These are phyloP conservation scores for Trichophyton simii DNA, from an alignment of 2,329 filamentous ascomycete species.

Conservation along the genomic window DNA sequence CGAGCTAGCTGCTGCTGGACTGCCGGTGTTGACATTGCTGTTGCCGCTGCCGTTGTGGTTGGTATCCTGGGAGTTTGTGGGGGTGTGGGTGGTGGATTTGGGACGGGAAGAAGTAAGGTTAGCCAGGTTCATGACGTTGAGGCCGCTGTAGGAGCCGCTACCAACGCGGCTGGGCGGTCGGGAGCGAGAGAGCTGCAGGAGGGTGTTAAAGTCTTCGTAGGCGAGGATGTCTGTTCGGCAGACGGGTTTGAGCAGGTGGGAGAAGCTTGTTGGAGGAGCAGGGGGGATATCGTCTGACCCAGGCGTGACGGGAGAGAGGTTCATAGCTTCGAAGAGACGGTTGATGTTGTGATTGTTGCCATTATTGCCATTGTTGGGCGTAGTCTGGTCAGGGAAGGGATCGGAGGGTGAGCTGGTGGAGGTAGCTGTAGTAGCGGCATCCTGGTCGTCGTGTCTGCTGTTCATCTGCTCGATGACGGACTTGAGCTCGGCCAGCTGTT, in stretches of 20 bases:
- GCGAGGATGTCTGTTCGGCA: constrained; percentile 68
- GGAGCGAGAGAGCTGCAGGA: constrained; percentile 56
- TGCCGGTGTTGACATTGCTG: neutral
- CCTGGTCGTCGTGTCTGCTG: constrained; percentile 55
- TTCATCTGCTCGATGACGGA: constrained; percentile 80
- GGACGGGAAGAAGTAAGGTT: constrained; percentile 26
- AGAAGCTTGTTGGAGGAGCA: constrained; percentile 58
- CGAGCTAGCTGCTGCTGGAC: constrained; percentile 37
- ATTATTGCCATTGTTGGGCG: constrained; percentile 31
- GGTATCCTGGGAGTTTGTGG: constrained; percentile 36
- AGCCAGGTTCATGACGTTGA: constrained; percentile 47
- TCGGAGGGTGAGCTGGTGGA: constrained; percentile 71
- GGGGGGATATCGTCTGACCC: constrained; percentile 44
- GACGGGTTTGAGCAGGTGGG: constrained; percentile 70
- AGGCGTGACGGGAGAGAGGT: constrained; percentile 38
- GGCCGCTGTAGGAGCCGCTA: constrained; percentile 55
- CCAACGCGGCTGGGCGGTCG: constrained; percentile 54
- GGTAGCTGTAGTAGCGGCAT: constrained; percentile 54
- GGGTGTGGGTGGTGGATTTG: constrained; percentile 43
- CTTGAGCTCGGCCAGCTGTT: constrained; percentile 86
- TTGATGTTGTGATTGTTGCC: constrained; percentile 31
- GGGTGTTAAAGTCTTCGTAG: constrained; percentile 72
- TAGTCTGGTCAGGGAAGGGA: constrained; percentile 40
- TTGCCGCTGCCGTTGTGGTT: neutral
- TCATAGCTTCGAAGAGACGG: constrained; percentile 49